Base-by-base conservation (phyloP, 768 basidiomycete genomes). In the Boletus bicolor region DNA sequence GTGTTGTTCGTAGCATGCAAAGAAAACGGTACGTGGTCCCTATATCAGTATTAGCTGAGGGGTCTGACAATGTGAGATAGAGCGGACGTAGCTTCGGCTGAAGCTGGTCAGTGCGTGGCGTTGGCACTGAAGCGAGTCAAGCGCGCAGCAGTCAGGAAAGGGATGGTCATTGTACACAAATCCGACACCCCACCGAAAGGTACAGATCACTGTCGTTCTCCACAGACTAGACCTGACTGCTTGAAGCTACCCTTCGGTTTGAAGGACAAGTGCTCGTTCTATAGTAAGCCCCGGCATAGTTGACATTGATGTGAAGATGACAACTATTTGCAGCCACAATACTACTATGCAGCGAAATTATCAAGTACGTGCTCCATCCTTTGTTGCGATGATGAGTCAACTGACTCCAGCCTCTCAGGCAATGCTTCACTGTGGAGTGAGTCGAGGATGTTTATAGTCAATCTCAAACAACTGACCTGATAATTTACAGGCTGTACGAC, bases 81-180 rank as follows among this genome's bases (percentile, higher is more conserved):
- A 35, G 93, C 89, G 21, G 79, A 86, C 51, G 93, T 99, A 3
- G 77, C 78, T 15, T 79, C 80, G 14, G 97, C 92, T 0, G 95
- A 98, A 64, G 97, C 97, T 7, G 97, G 97, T 2, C 97, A 99
- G 73, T 92, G 91, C 48, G 94, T 99, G 19, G 91, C 91, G 8
- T 77, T 97, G 51, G 97, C 96, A 4, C 73, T 99, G 30, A 99
- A 98, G 76, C 82, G 92, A 44, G 86, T 97, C 55, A 80, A 88
- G 52, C 77, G 91, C 51, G 81, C 84, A 8, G 83, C 85, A 21
- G 85, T 98, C 9, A 78, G 96, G 56, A 98, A 98, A 72, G 96
- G 95, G 12, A 95, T 96, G 95, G 91, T 97, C 3, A 75, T 98
- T 43, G 86, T 94, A 1, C 84, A 84, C 54, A 91, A 87, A 70